Evolutionary conservation across 495 filamentous ascomycete genomes (phyloP).

Genomic region (Amorphotheca resinae): DNA sequence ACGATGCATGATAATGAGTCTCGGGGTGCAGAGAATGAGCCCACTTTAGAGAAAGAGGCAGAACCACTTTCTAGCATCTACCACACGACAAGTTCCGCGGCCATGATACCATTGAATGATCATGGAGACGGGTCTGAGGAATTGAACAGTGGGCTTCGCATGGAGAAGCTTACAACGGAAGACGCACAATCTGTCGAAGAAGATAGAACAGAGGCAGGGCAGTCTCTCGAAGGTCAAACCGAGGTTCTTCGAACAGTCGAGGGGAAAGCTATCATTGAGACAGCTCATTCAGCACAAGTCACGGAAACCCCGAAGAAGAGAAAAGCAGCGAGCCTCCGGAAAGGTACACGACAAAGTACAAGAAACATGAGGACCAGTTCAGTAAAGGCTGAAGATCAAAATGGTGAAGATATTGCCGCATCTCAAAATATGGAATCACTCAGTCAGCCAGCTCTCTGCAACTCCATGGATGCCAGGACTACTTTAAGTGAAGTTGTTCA

Average conservation of each 20-base stretch:
- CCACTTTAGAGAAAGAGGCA: background rate
- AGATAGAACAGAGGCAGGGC: background rate
- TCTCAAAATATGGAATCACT: background rate
- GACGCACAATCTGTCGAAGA: background rate
- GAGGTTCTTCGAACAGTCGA: background rate
- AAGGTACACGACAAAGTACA: constrained; percentile 3
- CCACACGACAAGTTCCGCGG: background rate
- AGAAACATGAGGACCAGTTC: constrained; percentile 4
- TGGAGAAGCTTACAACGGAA: no score
- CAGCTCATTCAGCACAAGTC: background rate
- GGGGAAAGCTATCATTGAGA: background rate
- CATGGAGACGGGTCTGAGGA: constrained; percentile 1
- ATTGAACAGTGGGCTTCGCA: no score
- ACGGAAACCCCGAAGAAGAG: constrained; percentile 7
- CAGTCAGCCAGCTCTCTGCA: background rate
- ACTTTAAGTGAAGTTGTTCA: background rate
- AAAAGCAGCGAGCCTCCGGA: background rate
- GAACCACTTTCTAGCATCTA: background rate
- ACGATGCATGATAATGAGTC: background rate
- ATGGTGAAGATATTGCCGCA: background rate
- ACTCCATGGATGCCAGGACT: background rate
- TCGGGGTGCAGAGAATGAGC: background rate
- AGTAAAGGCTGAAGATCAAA: background rate
- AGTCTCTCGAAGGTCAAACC: background rate
- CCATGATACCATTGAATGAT: background rate